Evolutionary conservation across 2,329 filamentous ascomycete genomes (phyloP).

Genomic region (Alternaria alternata): DNA sequence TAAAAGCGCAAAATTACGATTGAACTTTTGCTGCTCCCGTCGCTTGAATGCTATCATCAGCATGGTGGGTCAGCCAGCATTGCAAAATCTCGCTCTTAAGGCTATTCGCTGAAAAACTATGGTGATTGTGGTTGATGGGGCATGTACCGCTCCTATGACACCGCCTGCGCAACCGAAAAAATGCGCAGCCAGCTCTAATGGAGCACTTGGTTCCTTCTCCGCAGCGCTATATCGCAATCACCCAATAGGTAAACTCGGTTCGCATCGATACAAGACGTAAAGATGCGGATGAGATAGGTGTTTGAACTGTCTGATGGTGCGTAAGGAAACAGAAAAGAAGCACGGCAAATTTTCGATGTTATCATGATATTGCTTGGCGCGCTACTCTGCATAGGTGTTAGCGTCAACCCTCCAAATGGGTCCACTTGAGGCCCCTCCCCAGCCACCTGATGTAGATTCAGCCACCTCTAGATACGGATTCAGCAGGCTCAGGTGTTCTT

Average conservation of each 20-base stretch:
- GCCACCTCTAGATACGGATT: not conserved
- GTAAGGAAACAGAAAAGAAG: constrained; percentile 30
- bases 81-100: not conserved
- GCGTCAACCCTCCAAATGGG: not conserved
- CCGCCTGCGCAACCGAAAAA: constrained; percentile 75
- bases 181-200: constrained; percentile 79
- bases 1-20: not conserved
- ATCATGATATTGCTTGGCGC: constrained; percentile 18
- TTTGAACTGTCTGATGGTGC: constrained; percentile 54
- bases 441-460: not conserved
- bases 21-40: not conserved
- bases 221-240: constrained; percentile 67
- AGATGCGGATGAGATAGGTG: constrained; percentile 47
- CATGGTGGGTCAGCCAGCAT: not conserved
- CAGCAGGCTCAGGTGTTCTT: not conserved
- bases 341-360: constrained; percentile 33
- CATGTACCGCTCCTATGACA: constrained; percentile 85
- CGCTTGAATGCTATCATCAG: not conserved
- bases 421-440: not conserved
- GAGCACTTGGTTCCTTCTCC: constrained; percentile 65
- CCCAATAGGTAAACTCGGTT: constrained; percentile 44
- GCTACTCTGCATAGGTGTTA: not conserved
- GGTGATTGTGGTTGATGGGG: not conserved
- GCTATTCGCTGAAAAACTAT: not conserved
- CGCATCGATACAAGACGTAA: constrained; percentile 50